Evolutionary conservation across 1,284 basidiomycete species (phyloP), one percentile per base, ranked within the genome.

Genomic region (Xerocomus minutiporus): DNA sequence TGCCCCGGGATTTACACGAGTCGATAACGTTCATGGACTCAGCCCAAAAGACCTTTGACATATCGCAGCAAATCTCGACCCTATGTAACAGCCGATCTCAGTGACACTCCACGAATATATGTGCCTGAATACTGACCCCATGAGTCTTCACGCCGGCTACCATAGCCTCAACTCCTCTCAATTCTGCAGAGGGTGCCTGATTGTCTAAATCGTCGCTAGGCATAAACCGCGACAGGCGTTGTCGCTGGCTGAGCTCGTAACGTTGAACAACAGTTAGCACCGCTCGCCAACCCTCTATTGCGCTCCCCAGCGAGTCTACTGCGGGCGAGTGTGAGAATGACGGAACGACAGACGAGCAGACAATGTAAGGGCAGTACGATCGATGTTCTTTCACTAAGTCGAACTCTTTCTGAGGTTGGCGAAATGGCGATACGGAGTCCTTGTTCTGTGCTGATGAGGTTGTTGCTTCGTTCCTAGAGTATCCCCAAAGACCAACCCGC

Each of bases 361-460:
- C 83, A 45, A 88, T 79, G 57, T 88, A 91, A 20, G 88, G 88
- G 60, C 89, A 91, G 59, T 88, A 88, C 3, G 86, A 82, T 23
- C 89, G 77, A 63, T 91, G 88, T 66, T 91, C 89, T 61, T 83
- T 85, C 39, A 89, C 68, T 23, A 90, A 65, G 64, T 91, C 87
- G 52, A 91, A 81, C 31, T 78, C 79, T 46, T 85, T 75, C 46
- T 73, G 72, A n/a, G 72, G 72, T 51, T 72, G 73, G 57, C 46
- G 47, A 15, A 60, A 48, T 46, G 62, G 65, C 26, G 52, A 35
- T 51, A 57, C 13, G 32, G 47, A 46, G 55, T 56, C 46, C 36
- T 57, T 46, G 40, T 52, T 46, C 48, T 55, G 57, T 2, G 4
- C 6, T 4, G 57, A 44, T 17, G 57, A 26, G 43, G 48, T 50